Conservation (phyloP, 2,329 filamentous ascomycete genomes). For the Phialophora macrospora region DNA sequence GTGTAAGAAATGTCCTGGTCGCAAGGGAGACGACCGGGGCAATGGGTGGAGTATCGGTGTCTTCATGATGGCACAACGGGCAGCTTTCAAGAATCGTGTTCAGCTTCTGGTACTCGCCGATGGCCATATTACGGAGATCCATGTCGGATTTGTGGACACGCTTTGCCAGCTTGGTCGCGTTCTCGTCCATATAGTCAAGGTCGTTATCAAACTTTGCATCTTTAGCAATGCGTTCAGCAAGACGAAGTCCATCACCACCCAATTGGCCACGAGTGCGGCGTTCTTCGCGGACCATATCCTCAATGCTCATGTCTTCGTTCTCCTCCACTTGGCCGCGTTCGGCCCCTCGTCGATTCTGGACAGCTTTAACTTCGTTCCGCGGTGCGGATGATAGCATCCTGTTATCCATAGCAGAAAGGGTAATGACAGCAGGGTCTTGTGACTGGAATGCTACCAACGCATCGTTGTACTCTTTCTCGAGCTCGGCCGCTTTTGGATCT, state of each 20-base stretch:
- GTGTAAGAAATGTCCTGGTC: constrained; percentile 83
- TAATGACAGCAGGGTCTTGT: constrained; percentile 70
- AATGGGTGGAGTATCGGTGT: constrained; percentile 73
- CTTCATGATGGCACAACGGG: constrained; percentile 90
- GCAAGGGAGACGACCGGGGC: constrained; percentile 86
- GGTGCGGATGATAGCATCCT: constrained; percentile 80
- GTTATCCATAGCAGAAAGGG: constrained; percentile 86
- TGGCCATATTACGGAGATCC: constrained; percentile 84
- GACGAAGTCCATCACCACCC: constrained; percentile 77
- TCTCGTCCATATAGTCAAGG: constrained; percentile 97
- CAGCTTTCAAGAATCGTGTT: constrained; percentile 84
- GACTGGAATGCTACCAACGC: constrained; percentile 68
- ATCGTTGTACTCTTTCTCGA: constrained; percentile 83
- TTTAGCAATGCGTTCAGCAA: constrained; percentile 92
- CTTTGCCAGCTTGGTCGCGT: constrained; percentile 84
- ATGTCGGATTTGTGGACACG: constrained; percentile 86
- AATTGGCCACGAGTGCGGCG: constrained; percentile 77
- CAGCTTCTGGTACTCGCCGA: constrained; percentile 87
- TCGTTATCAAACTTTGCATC: constrained; percentile 89
- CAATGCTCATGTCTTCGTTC: constrained; percentile 93
- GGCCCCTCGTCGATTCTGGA: constrained; percentile 79
- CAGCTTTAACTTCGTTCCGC: constrained; percentile 74
- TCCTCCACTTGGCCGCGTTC: constrained; percentile 85
- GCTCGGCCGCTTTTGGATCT: constrained; percentile 71
- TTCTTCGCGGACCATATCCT: constrained; percentile 97